Base-by-base conservation (phyloP, 805 yeast genomes). In the Geotrichum ghanense region DNA sequence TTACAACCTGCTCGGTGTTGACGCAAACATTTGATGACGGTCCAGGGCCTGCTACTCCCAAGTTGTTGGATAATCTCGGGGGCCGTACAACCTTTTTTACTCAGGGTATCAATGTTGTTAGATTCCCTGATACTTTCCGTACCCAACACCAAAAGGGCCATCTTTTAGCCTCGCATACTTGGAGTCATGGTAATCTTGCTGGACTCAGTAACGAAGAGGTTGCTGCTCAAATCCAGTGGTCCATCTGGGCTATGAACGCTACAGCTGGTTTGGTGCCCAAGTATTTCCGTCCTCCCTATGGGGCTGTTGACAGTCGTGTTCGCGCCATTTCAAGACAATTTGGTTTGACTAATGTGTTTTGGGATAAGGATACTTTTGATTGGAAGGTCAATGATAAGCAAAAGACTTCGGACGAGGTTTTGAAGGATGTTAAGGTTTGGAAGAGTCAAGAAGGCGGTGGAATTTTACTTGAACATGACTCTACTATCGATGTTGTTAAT, bases 221-320 rank as follows among this genome's bases (percentile, higher is more conserved):
- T 19, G 78, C 83, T 48, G 95, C 97, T 0, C 95, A 90, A 61
- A 66, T 90, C 35, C 81, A 89, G 62, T 90, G 98, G 98, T 80
- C 94, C 1, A 78, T 87, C 25, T 90, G 97, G 97, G 96, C 97
- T 3, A 85, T 89, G 88, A 89, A 90, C 66, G 96, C 96, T 1
- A 88, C 97, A 0, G 84, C 86, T 0, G 71, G 79, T 22, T 89
- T 88, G 56, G 60, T 84, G 7, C 98, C 98, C 6, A 82, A 81
- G 57, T 90, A 90, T 84, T 90, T 84, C 63, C 74, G 98, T 53
- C 98, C 98, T 0, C 98, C 98, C 1, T 90, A 86, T 60, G 98
- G 97, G 0, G 97, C 95, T 0, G 72, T 86, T 26, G 98, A 90
- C 65, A 81, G 88, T 60, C 69, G 97, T 46, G 83, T 90, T 0